These are phyloP conservation scores for Aspergillus costaricaensis DNA, from an alignment of 2,329 filamentous ascomycete genomes.

Conservation along the genomic window DNA sequence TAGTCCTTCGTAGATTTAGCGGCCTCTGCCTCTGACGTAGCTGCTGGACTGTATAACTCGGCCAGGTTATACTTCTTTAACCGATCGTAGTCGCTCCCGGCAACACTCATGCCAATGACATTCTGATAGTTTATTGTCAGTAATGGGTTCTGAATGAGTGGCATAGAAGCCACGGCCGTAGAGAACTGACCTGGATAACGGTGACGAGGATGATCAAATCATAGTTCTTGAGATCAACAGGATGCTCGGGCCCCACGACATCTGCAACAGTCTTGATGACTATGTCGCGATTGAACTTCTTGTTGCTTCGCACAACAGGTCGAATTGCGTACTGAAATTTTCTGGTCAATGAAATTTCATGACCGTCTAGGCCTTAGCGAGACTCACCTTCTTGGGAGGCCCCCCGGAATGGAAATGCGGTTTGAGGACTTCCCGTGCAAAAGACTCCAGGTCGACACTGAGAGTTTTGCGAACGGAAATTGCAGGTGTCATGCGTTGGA, in stretches of 20 bases:
- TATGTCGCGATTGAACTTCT: constrained; percentile 57
- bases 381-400: constrained; percentile 54
- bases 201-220: constrained; percentile 64
- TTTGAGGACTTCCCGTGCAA: constrained; percentile 59
- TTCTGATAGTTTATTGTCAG: constrained; percentile 50
- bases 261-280: constrained; percentile 62
- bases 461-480: constrained; percentile 60
- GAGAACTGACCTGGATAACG: constrained; percentile 57
- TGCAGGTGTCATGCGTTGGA: constrained; percentile 63
- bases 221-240: constrained; percentile 62
- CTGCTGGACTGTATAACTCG: constrained; percentile 59
- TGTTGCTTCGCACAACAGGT: constrained; percentile 62
- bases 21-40: constrained; percentile 27
- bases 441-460: constrained; percentile 57
- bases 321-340: constrained; percentile 61
- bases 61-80: constrained; percentile 65
- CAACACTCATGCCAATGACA: constrained; percentile 65
- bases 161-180: background rate
- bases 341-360: background rate
- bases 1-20: constrained; percentile 10
- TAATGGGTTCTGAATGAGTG: constrained; percentile 3
- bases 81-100: constrained; percentile 60
- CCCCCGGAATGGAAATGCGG: constrained; percentile 60
- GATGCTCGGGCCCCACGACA: constrained; percentile 59
- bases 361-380: background rate